Conservation (phyloP, 306 rosid species). For the Dryas drummondii region DNA sequence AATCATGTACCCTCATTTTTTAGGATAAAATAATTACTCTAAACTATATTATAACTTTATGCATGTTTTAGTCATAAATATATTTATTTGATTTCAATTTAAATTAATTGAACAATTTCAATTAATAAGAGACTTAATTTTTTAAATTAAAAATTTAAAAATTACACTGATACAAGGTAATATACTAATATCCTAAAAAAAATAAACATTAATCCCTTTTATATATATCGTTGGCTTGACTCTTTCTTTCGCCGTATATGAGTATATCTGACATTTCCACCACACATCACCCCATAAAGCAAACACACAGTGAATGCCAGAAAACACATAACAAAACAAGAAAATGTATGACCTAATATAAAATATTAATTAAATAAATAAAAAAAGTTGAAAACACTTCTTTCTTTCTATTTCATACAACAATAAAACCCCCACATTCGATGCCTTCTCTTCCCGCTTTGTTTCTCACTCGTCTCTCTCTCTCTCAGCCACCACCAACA, state of each 20-base stretch:
- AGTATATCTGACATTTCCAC: constrained; percentile 41
- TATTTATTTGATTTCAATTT: too few species aligned
- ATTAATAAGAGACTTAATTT: too few species aligned
- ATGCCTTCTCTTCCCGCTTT: constrained; percentile 40
- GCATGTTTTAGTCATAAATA: too few species aligned
- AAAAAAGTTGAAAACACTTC: background rate
- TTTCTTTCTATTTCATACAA: background rate
- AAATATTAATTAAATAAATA: background rate
- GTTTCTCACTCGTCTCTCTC: constrained; percentile 10
- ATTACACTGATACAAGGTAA: too few species aligned
- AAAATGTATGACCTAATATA: background rate
- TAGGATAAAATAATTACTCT: too few species aligned
- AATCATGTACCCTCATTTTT: too few species aligned
- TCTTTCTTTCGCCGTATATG: constrained; percentile 25
- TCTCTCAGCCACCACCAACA: constrained; percentile 17
- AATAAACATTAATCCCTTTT: too few species aligned
- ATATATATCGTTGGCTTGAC: background rate
- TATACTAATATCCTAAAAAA: too few species aligned
- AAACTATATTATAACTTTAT: too few species aligned
- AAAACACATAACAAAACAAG: background rate
- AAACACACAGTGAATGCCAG: background rate
- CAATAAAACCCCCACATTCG: constrained; percentile 32
- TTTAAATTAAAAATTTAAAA: too few species aligned
- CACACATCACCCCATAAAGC: constrained; percentile 38
- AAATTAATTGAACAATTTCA: too few species aligned